Evolutionary conservation across 305 asterid species (phyloP).

Genomic region (Plantago lanceolata): DNA sequence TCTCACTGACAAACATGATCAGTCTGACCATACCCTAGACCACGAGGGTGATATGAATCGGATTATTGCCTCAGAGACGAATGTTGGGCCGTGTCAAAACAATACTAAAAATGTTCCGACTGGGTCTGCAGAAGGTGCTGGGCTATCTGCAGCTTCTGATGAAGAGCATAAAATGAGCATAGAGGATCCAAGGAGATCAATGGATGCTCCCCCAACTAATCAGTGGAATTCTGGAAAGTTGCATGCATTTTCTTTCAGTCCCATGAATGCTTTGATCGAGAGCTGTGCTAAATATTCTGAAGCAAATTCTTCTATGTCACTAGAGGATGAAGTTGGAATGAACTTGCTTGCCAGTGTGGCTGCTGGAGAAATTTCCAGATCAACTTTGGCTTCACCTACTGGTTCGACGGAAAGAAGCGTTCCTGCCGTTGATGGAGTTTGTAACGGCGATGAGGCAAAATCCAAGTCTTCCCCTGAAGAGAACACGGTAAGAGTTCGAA

Average conservation of each 20-base stretch:
- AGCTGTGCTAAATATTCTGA: conserved; percentile 62
- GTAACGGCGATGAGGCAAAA: conserved; percentile 34
- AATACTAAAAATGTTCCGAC: conserved; percentile 41
- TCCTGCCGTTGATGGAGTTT: conserved; percentile 34
- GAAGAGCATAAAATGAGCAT: conserved; percentile 38
- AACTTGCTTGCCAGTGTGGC: conserved; percentile 72
- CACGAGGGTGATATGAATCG: conserved; percentile 37
- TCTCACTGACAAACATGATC: conserved; percentile 41
- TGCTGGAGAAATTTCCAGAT: conserved; percentile 49
- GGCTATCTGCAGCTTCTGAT: conserved; percentile 37
- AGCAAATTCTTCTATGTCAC: conserved; percentile 35
- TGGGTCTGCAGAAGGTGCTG: conserved; percentile 44
- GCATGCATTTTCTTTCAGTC: conserved; percentile 41
- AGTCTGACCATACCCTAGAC: conserved; percentile 31
- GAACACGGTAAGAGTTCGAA: conserved; percentile 21
- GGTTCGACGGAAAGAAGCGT: conserved; percentile 37
- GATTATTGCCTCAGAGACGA: conserved; percentile 28
- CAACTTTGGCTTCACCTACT: conserved; percentile 39
- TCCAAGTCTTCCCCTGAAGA: conserved; percentile 33
- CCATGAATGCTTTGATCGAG: conserved; percentile 64
- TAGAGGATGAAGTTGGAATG: conserved; percentile 60
- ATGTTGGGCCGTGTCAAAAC: conserved; percentile 29
- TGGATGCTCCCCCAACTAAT: conserved; percentile 33
- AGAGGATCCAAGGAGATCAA: conserved; percentile 37
- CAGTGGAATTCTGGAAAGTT: conserved; percentile 34